Conservation (phyloP, 2,329 filamentous ascomycete species). For the Talaromyces sp. region DNA sequence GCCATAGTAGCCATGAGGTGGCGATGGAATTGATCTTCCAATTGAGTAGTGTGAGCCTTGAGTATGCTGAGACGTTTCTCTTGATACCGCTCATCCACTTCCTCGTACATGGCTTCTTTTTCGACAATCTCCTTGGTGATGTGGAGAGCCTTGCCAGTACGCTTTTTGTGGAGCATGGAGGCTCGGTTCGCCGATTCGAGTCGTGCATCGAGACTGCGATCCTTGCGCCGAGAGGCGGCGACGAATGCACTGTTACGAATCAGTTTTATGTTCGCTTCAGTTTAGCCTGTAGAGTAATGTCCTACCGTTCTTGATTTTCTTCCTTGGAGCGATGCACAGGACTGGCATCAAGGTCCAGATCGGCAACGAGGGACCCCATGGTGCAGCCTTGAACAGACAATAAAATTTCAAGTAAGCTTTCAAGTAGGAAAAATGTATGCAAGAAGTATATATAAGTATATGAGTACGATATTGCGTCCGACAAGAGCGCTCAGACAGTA, state of each 20-base stretch:
- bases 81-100: slow-evolving; percentile 71
- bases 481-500: not conserved
- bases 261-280: slow-evolving; percentile 16
- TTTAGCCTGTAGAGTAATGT: too few relatives aligned
- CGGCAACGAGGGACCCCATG: slow-evolving; percentile 6
- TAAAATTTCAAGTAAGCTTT: not conserved
- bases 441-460: not conserved
- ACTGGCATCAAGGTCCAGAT: slow-evolving; percentile 22
- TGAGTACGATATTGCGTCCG: too few relatives aligned
- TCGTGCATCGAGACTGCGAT: slow-evolving; percentile 80
- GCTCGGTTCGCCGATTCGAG: slow-evolving; percentile 82
- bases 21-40: slow-evolving; percentile 34
- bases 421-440: too few relatives aligned
- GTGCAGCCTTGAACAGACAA: not conserved
- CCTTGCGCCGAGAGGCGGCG: slow-evolving; percentile 78
- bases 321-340: slow-evolving; percentile 35
- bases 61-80: slow-evolving; percentile 37
- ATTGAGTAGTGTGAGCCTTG: slow-evolving; percentile 34
- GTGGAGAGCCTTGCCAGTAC: slow-evolving; percentile 74
- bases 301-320: slow-evolving; percentile 45
- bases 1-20: slow-evolving; percentile 34
- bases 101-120: slow-evolving; percentile 94
- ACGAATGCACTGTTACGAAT: slow-evolving; percentile 69
- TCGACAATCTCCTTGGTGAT: slow-evolving; percentile 82
- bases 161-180: slow-evolving; percentile 83